phyloP scores from a whole-genome alignment of 169 alveolate genomes.

The Cryptosporidium xiaoi region DNA sequence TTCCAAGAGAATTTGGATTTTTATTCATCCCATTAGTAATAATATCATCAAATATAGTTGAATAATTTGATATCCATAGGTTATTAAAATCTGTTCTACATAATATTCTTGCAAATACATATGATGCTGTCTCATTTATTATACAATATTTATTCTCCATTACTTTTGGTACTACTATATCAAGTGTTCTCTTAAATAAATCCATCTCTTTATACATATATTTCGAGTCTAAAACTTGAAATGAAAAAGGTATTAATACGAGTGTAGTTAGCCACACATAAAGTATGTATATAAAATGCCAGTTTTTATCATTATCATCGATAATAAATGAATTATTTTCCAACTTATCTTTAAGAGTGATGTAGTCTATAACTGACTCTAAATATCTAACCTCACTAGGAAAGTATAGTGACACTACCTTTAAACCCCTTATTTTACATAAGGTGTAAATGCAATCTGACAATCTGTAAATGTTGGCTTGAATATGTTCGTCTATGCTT shows the following conservation, averaged over 20 bases:
- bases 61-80: constrained; percentile 20
- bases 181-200: constrained; percentile 39
- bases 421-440: constrained; percentile 64
- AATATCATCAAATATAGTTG: background rate
- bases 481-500: background rate
- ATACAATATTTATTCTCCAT: constrained; percentile 32
- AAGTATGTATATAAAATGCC: constrained; percentile 47
- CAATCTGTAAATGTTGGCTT: constrained; percentile 21
- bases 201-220: background rate
- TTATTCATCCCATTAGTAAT: constrained; percentile 21
- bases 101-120: constrained; percentile 37
- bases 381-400: constrained; percentile 47
- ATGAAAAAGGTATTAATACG: constrained; percentile 59
- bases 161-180: constrained; percentile 33
- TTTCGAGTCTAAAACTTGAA: constrained; percentile 47
- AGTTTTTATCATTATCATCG: background rate
- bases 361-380: constrained; percentile 42
- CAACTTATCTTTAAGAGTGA: constrained; percentile 5
- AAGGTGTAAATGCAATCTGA: constrained; percentile 48
- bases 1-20: constrained; percentile 6
- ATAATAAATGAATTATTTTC: background rate
- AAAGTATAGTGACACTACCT: constrained; percentile 39
- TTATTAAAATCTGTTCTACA: constrained; percentile 53
- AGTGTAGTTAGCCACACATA: constrained; percentile 64
- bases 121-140: constrained; percentile 39